Conservation (phyloP, 2,329 filamentous ascomycete species). For the Aulographum hederae region DNA sequence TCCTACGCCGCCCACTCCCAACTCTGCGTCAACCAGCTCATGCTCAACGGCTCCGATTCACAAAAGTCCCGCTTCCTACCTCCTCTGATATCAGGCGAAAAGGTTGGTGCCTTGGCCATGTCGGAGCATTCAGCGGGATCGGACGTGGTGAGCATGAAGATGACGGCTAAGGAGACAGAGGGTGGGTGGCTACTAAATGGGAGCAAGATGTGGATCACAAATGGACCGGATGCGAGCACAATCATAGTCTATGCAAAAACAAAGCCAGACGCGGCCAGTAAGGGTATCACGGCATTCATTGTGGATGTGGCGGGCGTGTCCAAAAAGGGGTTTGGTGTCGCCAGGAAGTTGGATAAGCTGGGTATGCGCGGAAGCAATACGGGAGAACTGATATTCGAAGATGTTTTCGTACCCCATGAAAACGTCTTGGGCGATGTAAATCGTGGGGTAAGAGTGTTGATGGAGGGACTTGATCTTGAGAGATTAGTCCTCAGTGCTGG, state of each 20-base stretch:
- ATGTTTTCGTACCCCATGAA: constrained; percentile 70
- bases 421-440: constrained; percentile 69
- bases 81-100: constrained; percentile 59
- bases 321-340: constrained; percentile 62
- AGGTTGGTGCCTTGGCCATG: constrained; percentile 84
- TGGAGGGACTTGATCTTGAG: constrained; percentile 93
- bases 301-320: constrained; percentile 35
- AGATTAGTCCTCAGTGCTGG: constrained; percentile 81
- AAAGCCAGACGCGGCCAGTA: constrained; percentile 56
- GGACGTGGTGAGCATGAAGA: constrained; percentile 94
- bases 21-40: constrained; percentile 89
- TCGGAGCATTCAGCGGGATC: constrained; percentile 78
- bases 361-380: constrained; percentile 97
- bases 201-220: constrained; percentile 99
- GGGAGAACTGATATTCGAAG: constrained; percentile 79
- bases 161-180: constrained; percentile 58
- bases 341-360: constrained; percentile 89
- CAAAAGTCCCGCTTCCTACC: constrained; percentile 75
- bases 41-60: constrained; percentile 62
- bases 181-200: constrained; percentile 77
- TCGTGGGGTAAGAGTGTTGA: constrained; percentile 73
- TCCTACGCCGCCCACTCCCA: constrained; percentile 95
- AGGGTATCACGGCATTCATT: constrained; percentile 90
- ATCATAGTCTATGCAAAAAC: constrained; percentile 98
- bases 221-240: constrained; percentile 82